These are phyloP conservation scores for Clarireedia homoeocarpa DNA, from an alignment of 2,329 filamentous ascomycete genomes.

Conservation along the genomic window DNA sequence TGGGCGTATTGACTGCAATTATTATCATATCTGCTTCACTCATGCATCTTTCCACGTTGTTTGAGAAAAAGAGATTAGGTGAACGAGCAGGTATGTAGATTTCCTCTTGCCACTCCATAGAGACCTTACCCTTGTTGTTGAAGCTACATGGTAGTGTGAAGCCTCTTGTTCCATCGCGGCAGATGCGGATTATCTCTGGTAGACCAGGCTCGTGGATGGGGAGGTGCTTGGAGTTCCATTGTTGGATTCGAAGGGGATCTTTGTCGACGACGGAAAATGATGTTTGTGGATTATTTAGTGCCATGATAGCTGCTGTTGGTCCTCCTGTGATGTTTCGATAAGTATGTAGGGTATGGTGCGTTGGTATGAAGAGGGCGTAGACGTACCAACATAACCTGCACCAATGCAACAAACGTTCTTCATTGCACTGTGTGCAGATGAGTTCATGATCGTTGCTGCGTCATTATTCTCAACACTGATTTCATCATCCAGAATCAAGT, in stretches of 20 bases:
- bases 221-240: slow-evolving; percentile 66
- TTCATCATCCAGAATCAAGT: slow-evolving; percentile 20
- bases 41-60: slow-evolving; percentile 54
- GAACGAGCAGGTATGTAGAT: slow-evolving; percentile 36
- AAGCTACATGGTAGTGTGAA: slow-evolving; percentile 32
- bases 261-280: slow-evolving; percentile 69
- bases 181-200: slow-evolving; percentile 56
- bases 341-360: background rate
- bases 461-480: slow-evolving; percentile 12
- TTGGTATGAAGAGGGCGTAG: background rate
- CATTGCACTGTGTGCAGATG: slow-evolving; percentile 25
- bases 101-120: slow-evolving; percentile 24
- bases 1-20: slow-evolving; percentile 72
- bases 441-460: slow-evolving; percentile 3
- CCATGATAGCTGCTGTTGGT: slow-evolving; percentile 67
- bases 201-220: slow-evolving; percentile 73
- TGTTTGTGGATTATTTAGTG: slow-evolving; percentile 63
- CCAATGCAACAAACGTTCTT: slow-evolving; percentile 65
- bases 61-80: slow-evolving; percentile 68
- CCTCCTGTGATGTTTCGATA: slow-evolving; percentile 40
- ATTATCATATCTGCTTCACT: slow-evolving; percentile 65
- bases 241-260: slow-evolving; percentile 55
- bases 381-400: slow-evolving; percentile 67
- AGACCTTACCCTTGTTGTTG: slow-evolving; percentile 29
- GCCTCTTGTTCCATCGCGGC: slow-evolving; percentile 48